phyloP scores from a whole-genome alignment of 345 rosid species.

The Kernera saxatilis region DNA sequence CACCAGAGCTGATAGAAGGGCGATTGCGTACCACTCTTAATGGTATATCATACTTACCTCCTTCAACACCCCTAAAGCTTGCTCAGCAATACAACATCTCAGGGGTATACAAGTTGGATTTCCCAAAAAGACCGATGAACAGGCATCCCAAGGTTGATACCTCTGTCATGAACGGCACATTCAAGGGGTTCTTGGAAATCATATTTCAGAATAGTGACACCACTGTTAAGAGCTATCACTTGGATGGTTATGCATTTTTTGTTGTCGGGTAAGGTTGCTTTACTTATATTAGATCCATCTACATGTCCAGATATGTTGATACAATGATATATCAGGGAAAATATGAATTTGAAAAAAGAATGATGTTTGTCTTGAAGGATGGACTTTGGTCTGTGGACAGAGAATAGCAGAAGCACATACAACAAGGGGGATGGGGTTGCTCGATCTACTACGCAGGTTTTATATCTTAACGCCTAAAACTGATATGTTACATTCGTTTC shows the following conservation, averaged over 20 bases:
- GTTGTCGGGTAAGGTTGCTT: conserved; percentile 73
- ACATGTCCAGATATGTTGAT: background rate
- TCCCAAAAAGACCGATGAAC: conserved; percentile 67
- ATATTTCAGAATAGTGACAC: conserved; percentile 87
- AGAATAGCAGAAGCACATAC: conserved; percentile 77
- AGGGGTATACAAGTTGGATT: conserved; percentile 87
- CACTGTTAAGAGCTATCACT: conserved; percentile 67
- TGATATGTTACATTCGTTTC: background rate
- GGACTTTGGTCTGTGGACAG: conserved; percentile 95
- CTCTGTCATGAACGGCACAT: conserved; percentile 80
- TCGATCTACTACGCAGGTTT: conserved; percentile 71
- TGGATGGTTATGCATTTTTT: conserved; percentile 95
- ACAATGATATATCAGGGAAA: background rate
- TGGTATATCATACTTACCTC: conserved; percentile 78
- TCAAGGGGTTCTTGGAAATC: conserved; percentile 84
- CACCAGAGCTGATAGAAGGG: conserved; percentile 72
- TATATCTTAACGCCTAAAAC: background rate
- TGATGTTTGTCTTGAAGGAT: conserved; percentile 45
- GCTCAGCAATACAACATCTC: conserved; percentile 77
- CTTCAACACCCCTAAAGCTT: conserved; percentile 80
- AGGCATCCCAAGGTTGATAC: conserved; percentile 74
- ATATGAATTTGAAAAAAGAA: background rate
- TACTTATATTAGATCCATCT: conserved; percentile 16
- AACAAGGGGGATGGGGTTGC: conserved; percentile 96
- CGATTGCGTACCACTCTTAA: conserved; percentile 58